A percentile compares a stretch with the other conserved stretches of the same genome.
phyloP scores from a whole-genome alignment of 768 basidiomycete genomes.

The Phanerochaete carnosa region DNA sequence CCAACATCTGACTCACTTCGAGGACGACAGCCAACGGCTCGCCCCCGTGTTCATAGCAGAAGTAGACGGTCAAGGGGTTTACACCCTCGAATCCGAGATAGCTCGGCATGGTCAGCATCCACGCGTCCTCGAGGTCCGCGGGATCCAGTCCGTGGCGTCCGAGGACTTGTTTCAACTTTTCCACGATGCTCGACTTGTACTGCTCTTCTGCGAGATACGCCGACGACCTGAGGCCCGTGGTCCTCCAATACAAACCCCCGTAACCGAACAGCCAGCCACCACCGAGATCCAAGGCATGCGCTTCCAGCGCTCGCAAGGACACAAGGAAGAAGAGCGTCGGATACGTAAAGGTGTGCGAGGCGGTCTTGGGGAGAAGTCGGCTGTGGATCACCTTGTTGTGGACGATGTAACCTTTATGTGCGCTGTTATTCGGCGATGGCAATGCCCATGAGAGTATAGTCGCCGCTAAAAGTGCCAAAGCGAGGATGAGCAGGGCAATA shows the following conservation, averaged over 20 bases:
- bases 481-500: neutral
- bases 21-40: conserved; percentile 44
- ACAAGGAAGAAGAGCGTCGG: conserved; percentile 53
- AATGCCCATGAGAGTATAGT: too few species aligned
- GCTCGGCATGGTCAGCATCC: conserved; percentile 76
- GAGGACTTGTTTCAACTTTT: conserved; percentile 40
- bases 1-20: conserved; percentile 41
- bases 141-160: conserved; percentile 23
- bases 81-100: conserved; percentile 66
- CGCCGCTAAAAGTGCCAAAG: neutral
- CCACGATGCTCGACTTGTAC: conserved; percentile 28
- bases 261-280: conserved; percentile 54
- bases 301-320: conserved; percentile 54
- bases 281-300: conserved; percentile 40
- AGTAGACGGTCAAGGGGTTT: conserved; percentile 70
- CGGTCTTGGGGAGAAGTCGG: conserved; percentile 43
- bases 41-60: conserved; percentile 43
- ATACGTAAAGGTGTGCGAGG: conserved; percentile 58
- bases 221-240: conserved; percentile 45
- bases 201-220: conserved; percentile 21
- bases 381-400: conserved; percentile 51
- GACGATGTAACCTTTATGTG: conserved; percentile 39
- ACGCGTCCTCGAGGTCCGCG: conserved; percentile 44
- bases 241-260: conserved; percentile 38
- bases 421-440: neutral